A percentile compares a stretch with the other conserved stretches of the same genome.
These are phyloP conservation scores for Zangia roseola DNA, from an alignment of 768 basidiomycete species.

Conservation along the genomic window DNA sequence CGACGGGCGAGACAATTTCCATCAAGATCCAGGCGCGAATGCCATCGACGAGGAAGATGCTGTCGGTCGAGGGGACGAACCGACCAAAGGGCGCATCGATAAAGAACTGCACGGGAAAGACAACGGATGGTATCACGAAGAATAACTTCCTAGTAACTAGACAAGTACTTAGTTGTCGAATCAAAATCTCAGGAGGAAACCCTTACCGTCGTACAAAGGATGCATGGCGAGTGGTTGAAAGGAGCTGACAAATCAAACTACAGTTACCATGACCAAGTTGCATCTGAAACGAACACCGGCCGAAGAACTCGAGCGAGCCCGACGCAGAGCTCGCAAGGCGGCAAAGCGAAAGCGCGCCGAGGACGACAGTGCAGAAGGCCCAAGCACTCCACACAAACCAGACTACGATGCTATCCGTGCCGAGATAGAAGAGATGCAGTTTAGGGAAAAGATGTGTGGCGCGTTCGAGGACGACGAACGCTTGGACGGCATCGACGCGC, in stretches of 20 bases:
- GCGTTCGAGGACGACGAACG: slow-evolving; percentile 74
- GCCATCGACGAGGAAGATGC: slow-evolving; percentile 57
- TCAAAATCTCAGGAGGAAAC: no score
- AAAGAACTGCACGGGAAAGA: slow-evolving; percentile 42
- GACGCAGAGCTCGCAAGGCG: slow-evolving; percentile 45
- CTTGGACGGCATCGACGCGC: slow-evolving; percentile 59
- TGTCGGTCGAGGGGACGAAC: slow-evolving; percentile 51
- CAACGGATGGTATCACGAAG: slow-evolving; percentile 37
- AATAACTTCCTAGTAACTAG: slow-evolving; percentile 46
- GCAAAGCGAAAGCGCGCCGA: slow-evolving; percentile 33
- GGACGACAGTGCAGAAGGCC: slow-evolving; percentile 16
- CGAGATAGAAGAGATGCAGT: slow-evolving; percentile 62
- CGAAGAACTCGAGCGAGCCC: slow-evolving; percentile 48
- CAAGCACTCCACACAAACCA: slow-evolving; percentile 28
- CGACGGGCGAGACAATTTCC: slow-evolving; percentile 64
- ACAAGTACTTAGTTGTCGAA: neutral
- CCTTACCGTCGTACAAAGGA: slow-evolving; percentile 25
- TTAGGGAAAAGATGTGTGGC: slow-evolving; percentile 70
- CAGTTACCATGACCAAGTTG: slow-evolving; percentile 43
- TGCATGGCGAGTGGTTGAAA: slow-evolving; percentile 13
- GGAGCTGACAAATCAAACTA: slow-evolving; percentile 17
- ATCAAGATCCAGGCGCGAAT: slow-evolving; percentile 71
- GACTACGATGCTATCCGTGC: slow-evolving; percentile 51
- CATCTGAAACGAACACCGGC: slow-evolving; percentile 63
- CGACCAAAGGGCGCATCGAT: slow-evolving; percentile 82